Evolutionary conservation across 257 asterid genomes (phyloP), one percentile per base, ranked within the genome.

Genomic region (Fraxinus excelsior): DNA sequence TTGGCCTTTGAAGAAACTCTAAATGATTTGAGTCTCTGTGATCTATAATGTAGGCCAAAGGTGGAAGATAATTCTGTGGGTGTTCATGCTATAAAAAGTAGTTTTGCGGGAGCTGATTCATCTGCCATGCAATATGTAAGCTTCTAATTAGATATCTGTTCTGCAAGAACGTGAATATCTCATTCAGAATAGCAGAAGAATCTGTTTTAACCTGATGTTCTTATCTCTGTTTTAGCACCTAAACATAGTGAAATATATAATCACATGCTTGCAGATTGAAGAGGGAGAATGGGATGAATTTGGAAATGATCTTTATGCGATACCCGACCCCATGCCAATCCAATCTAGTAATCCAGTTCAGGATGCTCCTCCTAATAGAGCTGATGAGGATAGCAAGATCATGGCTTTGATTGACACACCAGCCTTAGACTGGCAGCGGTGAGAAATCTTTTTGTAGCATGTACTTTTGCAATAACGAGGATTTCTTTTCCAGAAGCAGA

Each of bases 361-460:
- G 77, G 90, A 90, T 82, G 90, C 90, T 76, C 83, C 88, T 73
- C 80, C 83, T 46, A 87, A 91, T 82, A 91, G 85, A 84, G 94
- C 80, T 84, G 99, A 93, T 8, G 98, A 96, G 93, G 97, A 96
- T 87, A 91, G 90, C 89, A 89, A 89, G 88, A 87, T 96, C 78
- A 84, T 88, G 85, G 99, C 99, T 76, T 85, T 96, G 81, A 88
- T 93, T 64, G 96, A 93, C 70, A 93, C 97, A 72, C 95, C 99
- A 73, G 91, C 99, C 77, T 90, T 96, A 78, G 99, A 96, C 82
- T 96, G 98, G 98, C 98, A 93, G 85, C 88, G 86, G 99, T 96
- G 76, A 86, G 95, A 78, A 80, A 18, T 18, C 35, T 34, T 84
- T n/a, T 44, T 81, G 34, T 42, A 78, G 56, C 67, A 40, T 11